Evolutionary conservation across 805 yeast species (phyloP), one percentile per base, ranked within the genome.

Genomic region (Grigorovia transvaalensis): DNA sequence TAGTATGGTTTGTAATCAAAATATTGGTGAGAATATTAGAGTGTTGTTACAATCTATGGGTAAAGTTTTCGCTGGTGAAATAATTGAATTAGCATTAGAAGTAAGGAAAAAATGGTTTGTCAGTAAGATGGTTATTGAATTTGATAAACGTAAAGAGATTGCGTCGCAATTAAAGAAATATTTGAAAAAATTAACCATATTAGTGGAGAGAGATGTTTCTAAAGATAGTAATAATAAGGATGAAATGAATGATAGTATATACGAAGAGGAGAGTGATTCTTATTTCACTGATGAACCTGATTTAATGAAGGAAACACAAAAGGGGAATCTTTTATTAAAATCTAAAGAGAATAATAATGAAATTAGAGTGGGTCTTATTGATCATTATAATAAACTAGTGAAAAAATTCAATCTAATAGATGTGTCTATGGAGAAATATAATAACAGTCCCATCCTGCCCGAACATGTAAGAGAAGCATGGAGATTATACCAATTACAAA

Each of bases 381-480:
- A 61, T 49, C 57, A 62, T 55, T 56, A 69, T 50, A 67, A 67
- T 52, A 56, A 55, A 46, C 50, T 65, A 35, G 68, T 64, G 11
- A 57, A 54, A 44, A 58, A 58, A 43, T 67, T 67, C 52, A 66
- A 67, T 47, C 44, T 52, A 11, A 44, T 61, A 27, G 68, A 66
- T 54, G 65, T 63, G 2, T 64, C 66, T 50, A 58, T 66, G 23
- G 71, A 67, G 48, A 65, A 62, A 48, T 66, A 76, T 59, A 68
- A 65, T 17, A 63, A 71, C 44, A 74, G 74, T 47, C 96, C 96
- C 1, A 65, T 90, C 46, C 73, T 80, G 38, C 96, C 97, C 0
- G 89, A 86, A 54, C 95, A 90, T 62, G 75, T 90, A 30, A 70
- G 95, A 49, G 96, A 88, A 59, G 96, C 96, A 0, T 87, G 95